Percentiles rank a stretch among this genome's conserved stretches.
These are phyloP conservation scores for Fusarium chlamydosporum DNA, from an alignment of 2,329 filamentous ascomycete genomes.

Conservation along the genomic window DNA sequence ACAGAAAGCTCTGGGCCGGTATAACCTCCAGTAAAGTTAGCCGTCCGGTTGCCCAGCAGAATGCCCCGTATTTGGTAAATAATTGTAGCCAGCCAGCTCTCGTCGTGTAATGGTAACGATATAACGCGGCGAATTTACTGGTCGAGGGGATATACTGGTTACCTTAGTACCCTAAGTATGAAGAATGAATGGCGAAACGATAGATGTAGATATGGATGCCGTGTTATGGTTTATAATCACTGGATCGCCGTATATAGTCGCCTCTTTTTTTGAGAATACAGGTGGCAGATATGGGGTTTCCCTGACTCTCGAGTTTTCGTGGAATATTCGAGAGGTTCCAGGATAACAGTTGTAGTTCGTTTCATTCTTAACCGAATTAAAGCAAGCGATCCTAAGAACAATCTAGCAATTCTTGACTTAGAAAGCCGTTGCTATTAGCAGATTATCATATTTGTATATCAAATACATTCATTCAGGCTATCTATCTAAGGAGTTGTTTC, in stretches of 20 bases:
- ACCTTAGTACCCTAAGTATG: too few relatives aligned
- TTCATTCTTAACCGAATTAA: background rate
- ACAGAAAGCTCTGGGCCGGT: slow-evolving; percentile 12
- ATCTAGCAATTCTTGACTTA: background rate
- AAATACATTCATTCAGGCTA: background rate
- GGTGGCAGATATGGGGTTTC: background rate
- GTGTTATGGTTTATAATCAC: background rate
- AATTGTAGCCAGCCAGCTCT: background rate
- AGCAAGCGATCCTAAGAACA: background rate
- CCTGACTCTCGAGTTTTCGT: background rate
- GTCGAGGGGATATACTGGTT: background rate
- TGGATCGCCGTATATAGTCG: background rate
- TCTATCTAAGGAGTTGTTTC: background rate
- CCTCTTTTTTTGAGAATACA: background rate
- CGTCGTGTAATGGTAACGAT: background rate
- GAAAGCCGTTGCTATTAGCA: too few relatives aligned
- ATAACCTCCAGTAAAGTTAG: slow-evolving; percentile 21
- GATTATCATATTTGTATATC: background rate
- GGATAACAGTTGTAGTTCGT: background rate
- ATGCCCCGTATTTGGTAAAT: slow-evolving; percentile 9
- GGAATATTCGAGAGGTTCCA: background rate
- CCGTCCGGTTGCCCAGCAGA: slow-evolving; percentile 16
- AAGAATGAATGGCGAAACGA: too few relatives aligned
- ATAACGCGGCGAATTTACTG: background rate
- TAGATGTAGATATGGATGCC: too few relatives aligned